These are phyloP conservation scores for Xylaria grammica DNA, from an alignment of 495 filamentous ascomycete genomes.

Conservation along the genomic window DNA sequence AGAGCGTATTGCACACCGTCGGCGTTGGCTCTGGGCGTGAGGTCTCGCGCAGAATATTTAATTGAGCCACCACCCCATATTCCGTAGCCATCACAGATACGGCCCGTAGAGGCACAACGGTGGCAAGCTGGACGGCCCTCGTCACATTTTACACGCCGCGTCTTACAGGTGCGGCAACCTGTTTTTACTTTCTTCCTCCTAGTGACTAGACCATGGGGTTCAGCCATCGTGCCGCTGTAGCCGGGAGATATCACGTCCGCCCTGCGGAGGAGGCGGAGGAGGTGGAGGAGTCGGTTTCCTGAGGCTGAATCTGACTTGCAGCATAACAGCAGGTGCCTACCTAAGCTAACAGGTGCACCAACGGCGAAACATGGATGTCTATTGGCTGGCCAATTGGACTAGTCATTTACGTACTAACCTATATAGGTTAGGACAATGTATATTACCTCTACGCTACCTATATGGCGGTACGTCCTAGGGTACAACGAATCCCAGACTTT, in stretches of 20 bases:
- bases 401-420: no score
- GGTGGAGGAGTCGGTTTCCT: neutral
- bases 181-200: conserved; percentile 45
- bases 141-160: conserved; percentile 61
- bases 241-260: neutral
- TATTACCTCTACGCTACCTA: no score
- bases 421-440: no score
- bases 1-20: conserved; percentile 11
- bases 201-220: neutral
- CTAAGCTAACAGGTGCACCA: no score
- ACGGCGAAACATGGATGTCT: no score
- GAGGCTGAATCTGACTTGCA: no score
- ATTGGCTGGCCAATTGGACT: no score
- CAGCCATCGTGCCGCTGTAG: neutral
- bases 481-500: no score
- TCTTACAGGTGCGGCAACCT: conserved; percentile 61
- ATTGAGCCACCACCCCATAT: conserved; percentile 55
- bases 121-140: conserved; percentile 59
- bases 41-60: conserved; percentile 24
- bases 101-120: conserved; percentile 59
- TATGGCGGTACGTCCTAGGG: no score
- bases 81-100: conserved; percentile 63
- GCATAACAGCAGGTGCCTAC: no score
- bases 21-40: conserved; percentile 2
- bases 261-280: neutral